Evolutionary conservation across 2,329 filamentous ascomycete genomes (phyloP).

Genomic region (Arthroderma sp.): DNA sequence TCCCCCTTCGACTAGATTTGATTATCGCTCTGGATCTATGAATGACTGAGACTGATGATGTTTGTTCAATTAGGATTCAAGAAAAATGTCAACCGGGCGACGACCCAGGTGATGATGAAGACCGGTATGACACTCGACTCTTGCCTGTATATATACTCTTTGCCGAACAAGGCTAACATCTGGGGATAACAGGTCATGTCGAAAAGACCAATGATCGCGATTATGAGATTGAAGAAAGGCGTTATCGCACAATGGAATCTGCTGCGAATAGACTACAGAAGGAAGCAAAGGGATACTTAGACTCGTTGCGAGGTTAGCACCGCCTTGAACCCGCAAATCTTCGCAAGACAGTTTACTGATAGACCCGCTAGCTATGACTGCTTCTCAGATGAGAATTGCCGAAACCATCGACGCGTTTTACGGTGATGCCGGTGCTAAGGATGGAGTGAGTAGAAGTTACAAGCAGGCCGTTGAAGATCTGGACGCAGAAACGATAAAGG

Average conservation of each 20-base stretch:
- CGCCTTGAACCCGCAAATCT: background rate
- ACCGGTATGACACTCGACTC: slow-evolving; percentile 52
- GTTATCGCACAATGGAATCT: slow-evolving; percentile 94
- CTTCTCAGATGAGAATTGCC: slow-evolving; percentile 97
- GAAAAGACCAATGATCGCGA: slow-evolving; percentile 98
- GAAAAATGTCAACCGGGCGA: slow-evolving; percentile 96
- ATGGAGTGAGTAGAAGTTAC: slow-evolving; percentile 92
- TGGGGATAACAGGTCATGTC: slow-evolving; percentile 59
- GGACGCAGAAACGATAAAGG: slow-evolving; percentile 96
- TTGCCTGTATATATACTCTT: no score
- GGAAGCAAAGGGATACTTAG: slow-evolving; percentile 94
- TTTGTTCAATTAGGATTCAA: slow-evolving; percentile 54
- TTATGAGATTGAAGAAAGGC: slow-evolving; percentile 94
- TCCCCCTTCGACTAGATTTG: background rate
- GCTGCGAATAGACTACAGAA: slow-evolving; percentile 87
- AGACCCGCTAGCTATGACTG: slow-evolving; percentile 68
- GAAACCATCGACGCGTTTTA: slow-evolving; percentile 99
- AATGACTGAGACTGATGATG: background rate
- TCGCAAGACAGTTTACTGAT: background rate
- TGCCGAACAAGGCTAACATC: background rate
- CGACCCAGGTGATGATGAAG: slow-evolving; percentile 99
- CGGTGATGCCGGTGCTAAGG: slow-evolving; percentile 84
- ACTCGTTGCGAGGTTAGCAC: slow-evolving; percentile 69
- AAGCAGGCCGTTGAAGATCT: slow-evolving; percentile 97
- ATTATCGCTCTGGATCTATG: background rate